Conservation (phyloP, 306 rosid genomes). For the Rosa chinensis region DNA sequence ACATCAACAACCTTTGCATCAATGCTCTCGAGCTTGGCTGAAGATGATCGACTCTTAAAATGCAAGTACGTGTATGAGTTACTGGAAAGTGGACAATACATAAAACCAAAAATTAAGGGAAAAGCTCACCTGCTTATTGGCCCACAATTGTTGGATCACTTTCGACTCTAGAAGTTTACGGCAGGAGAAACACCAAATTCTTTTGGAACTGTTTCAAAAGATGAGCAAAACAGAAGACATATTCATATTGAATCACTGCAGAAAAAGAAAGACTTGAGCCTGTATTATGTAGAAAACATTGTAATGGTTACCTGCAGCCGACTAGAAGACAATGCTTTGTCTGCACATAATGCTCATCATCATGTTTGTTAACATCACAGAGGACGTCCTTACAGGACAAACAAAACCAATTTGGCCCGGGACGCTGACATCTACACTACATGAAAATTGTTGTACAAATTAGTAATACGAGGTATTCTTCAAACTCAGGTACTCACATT, state of each 20-base stretch:
- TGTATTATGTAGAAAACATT: neutral
- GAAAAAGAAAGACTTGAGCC: neutral
- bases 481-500: no score
- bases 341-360: accelerated
- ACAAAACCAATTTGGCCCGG: neutral
- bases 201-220: no score
- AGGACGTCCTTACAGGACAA: neutral
- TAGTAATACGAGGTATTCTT: no score
- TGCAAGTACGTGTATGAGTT: neutral
- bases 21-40: neutral
- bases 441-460: neutral
- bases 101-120: no score
- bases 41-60: neutral
- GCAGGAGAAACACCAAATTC: no score
- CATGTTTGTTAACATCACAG: neutral
- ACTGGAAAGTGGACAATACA: no score
- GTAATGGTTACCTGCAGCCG: neutral
- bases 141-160: no score
- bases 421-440: neutral
- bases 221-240: no score
- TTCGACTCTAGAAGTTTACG: no score
- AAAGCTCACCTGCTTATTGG: no score
- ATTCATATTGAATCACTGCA: neutral
- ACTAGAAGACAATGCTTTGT: neutral
- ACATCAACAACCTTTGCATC: neutral